Conservation (phyloP, 805 yeast genomes). For the Saccharomycopsis fodiens region DNA sequence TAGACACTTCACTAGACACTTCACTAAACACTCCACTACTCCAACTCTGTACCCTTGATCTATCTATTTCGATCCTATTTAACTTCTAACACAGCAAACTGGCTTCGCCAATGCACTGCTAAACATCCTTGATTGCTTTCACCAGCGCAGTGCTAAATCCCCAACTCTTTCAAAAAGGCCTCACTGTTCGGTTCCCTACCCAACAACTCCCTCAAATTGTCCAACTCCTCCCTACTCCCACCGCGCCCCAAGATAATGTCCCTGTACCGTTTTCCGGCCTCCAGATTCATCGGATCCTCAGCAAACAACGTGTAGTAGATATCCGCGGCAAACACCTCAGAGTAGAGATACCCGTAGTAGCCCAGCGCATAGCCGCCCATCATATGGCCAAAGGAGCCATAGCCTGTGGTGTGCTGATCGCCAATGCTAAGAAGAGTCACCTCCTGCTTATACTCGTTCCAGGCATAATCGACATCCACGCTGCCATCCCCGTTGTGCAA, state of each 20-base stretch:
- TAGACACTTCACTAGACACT: no score
- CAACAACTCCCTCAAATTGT: conserved; percentile 52
- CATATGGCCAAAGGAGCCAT: conserved; percentile 70
- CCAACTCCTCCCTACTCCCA: conserved; percentile 63
- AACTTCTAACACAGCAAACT: no score
- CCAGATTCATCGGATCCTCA: conserved; percentile 54
- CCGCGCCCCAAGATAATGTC: conserved; percentile 66
- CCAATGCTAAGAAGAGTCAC: conserved; percentile 52
- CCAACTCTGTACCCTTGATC: no score
- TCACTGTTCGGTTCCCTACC: conserved; percentile 70
- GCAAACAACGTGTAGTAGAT: conserved; percentile 66
- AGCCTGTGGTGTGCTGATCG: conserved; percentile 49
- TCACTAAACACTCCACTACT: no score
- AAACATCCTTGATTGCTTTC: no score
- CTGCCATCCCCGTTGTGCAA: conserved; percentile 46
- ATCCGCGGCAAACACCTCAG: conserved; percentile 79
- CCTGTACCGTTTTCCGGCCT: conserved; percentile 58
- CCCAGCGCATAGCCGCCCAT: conserved; percentile 84
- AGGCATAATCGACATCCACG: conserved; percentile 34
- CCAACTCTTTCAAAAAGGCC: conserved; percentile 65
- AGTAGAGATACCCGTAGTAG: conserved; percentile 81
- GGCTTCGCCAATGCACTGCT: no score
- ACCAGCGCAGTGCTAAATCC: no score
- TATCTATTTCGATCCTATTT: no score
- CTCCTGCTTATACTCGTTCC: conserved; percentile 61